phyloP scores from a whole-genome alignment of 495 filamentous ascomycete genomes.

The Talaromyces trachyspermus region DNA sequence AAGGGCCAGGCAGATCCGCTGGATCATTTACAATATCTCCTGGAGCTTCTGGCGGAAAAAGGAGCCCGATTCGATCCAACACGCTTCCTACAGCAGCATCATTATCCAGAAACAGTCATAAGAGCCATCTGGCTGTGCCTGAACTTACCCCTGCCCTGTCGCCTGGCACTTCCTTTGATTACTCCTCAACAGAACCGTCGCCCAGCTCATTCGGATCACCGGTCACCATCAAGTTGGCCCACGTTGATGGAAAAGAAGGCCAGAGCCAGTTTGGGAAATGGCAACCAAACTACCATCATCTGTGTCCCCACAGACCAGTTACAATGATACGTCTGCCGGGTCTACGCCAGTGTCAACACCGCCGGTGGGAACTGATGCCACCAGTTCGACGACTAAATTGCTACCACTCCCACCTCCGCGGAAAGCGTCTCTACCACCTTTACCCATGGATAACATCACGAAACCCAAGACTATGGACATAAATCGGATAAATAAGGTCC shows the following conservation, averaged over 20 bases:
- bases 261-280: conserved; percentile 21
- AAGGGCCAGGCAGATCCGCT: conserved; percentile 50
- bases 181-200: conserved; percentile 11
- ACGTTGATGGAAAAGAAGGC: conserved; percentile 10
- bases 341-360: too few relatives aligned
- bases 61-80: conserved; percentile 7
- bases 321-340: too few relatives aligned
- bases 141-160: conserved; percentile 6
- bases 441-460: neutral
- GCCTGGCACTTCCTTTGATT: neutral
- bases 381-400: too few relatives aligned
- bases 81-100: conserved; percentile 2
- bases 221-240: neutral
- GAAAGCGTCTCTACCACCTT: neutral
- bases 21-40: conserved; percentile 60
- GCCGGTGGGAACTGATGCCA: too few relatives aligned
- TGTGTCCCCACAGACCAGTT: neutral
- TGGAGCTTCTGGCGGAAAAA: conserved; percentile 23
- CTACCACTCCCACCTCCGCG: neutral
- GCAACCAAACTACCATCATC: conserved; percentile 8
- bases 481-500: too few relatives aligned
- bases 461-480: too few relatives aligned
- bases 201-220: neutral
- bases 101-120: neutral
- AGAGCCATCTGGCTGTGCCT: neutral